Conservation (phyloP, 2,329 filamentous ascomycete species). For the Phoma sp. region DNA sequence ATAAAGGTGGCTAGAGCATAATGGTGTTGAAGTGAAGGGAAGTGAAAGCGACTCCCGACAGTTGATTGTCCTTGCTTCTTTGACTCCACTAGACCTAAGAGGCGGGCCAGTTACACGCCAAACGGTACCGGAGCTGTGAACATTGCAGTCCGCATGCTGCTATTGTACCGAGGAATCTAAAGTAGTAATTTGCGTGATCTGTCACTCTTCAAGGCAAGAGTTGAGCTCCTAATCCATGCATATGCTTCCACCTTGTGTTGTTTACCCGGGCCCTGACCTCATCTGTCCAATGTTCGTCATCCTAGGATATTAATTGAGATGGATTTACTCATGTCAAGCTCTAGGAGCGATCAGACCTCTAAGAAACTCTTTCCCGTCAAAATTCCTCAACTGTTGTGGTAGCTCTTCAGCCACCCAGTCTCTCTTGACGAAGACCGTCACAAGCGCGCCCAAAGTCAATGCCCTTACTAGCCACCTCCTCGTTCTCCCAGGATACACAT, state of each 20-base stretch:
- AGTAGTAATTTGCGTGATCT: too few relatives aligned
- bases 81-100: constrained; percentile 1
- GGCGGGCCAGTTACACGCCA: neutral
- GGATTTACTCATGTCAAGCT: neutral
- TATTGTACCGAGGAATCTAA: too few relatives aligned
- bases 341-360: neutral
- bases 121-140: neutral
- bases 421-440: constrained; percentile 22
- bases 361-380: neutral
- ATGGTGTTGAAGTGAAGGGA: constrained; percentile 11
- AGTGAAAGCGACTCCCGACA: constrained; percentile 22
- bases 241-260: too few relatives aligned
- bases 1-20: constrained; percentile 18
- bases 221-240: too few relatives aligned
- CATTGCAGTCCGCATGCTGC: neutral
- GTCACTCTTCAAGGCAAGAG: too few relatives aligned
- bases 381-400: constrained; percentile 13
- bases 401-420: constrained; percentile 26
- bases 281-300: neutral
- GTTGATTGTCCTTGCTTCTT: constrained; percentile 8
- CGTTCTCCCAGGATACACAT: constrained; percentile 21
- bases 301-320: neutral
- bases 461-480: constrained; percentile 18
- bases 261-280: too few relatives aligned
- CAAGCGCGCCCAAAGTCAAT: constrained; percentile 14